These are phyloP conservation scores for Endocarpon pusillum DNA, from an alignment of 495 filamentous ascomycete genomes.

Conservation along the genomic window DNA sequence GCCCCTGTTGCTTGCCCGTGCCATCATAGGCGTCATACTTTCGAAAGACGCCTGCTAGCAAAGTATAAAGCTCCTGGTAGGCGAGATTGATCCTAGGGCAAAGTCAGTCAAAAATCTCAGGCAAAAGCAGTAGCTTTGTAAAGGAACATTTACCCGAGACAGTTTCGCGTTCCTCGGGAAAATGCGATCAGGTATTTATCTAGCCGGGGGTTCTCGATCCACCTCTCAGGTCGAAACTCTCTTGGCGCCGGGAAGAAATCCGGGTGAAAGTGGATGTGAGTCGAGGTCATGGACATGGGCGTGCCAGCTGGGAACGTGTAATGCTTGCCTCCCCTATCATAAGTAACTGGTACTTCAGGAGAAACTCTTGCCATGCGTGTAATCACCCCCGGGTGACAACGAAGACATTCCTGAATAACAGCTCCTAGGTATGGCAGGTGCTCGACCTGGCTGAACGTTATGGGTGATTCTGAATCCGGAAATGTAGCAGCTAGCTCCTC, in stretches of 20 bases:
- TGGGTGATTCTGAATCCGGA: no score
- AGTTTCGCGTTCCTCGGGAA: conserved; percentile 3
- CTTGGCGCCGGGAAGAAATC: conserved; percentile 6
- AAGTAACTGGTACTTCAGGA: neutral
- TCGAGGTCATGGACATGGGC: conserved; percentile 1
- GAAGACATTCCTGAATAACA: conserved; percentile 4
- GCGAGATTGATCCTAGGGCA: neutral
- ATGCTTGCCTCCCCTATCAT: no score
- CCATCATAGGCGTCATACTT: neutral
- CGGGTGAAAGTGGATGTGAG: conserved; percentile 6
- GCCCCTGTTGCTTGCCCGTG: neutral
- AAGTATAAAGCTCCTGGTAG: neutral
- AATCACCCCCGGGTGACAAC: neutral
- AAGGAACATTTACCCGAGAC: conserved; percentile 3
- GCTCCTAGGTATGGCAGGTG: neutral
- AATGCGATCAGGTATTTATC: conserved; percentile 8
- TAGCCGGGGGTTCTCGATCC: conserved; percentile 5
- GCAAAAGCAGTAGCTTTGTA: neutral
- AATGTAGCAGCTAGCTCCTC: no score
- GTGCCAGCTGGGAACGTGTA: neutral
- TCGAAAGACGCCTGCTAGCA: neutral
- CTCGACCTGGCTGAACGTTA: no score
- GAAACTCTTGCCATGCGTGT: neutral
- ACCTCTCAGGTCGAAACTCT: conserved; percentile 10
- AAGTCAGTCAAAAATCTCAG: no score